These are phyloP conservation scores for Corylus americana DNA, from an alignment of 306 rosid genomes.

Conservation along the genomic window DNA sequence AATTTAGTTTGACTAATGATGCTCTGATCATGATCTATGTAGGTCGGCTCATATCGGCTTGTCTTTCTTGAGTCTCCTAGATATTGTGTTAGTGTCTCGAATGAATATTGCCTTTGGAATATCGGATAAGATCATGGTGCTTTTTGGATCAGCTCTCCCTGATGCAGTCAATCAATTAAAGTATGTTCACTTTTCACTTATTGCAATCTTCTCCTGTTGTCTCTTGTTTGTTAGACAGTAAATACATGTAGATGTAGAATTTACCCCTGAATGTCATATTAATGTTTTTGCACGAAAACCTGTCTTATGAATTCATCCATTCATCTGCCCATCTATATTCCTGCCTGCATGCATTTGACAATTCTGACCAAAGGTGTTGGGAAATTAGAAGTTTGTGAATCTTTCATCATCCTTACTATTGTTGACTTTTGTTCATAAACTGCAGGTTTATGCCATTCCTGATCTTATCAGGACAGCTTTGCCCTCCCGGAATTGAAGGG, in stretches of 20 bases:
- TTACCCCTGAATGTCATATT: constrained; percentile 11
- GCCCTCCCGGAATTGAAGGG: constrained; percentile 95
- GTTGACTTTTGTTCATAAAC: constrained; percentile 3
- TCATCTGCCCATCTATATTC: not conserved
- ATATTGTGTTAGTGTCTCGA: constrained; percentile 61
- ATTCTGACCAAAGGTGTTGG: not conserved
- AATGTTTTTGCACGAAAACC: not conserved
- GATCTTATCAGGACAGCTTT: constrained; percentile 79
- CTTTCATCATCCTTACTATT: not conserved
- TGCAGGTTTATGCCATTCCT: constrained; percentile 92
- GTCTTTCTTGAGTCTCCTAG: constrained; percentile 57
- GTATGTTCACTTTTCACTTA: constrained; percentile 45
- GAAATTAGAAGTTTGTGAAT: constrained; percentile 14
- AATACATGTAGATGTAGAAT: not conserved
- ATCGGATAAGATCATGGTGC: constrained; percentile 67
- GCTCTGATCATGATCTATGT: constrained; percentile 28
- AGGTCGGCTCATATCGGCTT: constrained; percentile 73
- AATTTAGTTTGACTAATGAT: constrained; percentile 24
- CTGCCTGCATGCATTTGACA: constrained; percentile 5
- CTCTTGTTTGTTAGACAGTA: not conserved
- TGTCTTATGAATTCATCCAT: constrained; percentile 11
- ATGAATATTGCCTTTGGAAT: constrained; percentile 54
- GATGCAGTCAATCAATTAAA: constrained; percentile 81
- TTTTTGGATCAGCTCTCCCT: constrained; percentile 68
- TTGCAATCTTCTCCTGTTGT: constrained; percentile 3